Conservation (phyloP, 345 rosid genomes). For the Aurinia saxatilis region DNA sequence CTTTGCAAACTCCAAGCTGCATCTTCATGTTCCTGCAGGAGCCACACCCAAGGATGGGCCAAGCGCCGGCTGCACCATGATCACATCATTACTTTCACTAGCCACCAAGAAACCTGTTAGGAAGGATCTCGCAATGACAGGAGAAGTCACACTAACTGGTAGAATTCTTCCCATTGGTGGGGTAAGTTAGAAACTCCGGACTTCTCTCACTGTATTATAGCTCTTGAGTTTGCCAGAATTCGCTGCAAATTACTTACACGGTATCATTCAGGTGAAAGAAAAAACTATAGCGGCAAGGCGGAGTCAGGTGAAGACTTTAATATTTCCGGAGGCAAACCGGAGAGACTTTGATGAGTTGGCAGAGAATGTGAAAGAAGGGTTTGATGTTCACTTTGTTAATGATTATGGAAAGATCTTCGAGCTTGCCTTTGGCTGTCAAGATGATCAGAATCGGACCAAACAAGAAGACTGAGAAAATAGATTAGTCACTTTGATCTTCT, state of each 20-base stretch:
- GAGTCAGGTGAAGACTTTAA: conserved; percentile 71
- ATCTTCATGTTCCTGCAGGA: conserved; percentile 98
- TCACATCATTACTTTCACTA: conserved; percentile 90
- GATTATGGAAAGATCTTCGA: conserved; percentile 57
- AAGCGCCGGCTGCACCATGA: conserved; percentile 99
- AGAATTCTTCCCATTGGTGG: conserved; percentile 98
- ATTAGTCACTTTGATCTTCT: background rate
- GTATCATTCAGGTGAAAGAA: conserved; percentile 71
- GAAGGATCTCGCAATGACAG: conserved; percentile 95
- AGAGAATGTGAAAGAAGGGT: conserved; percentile 79
- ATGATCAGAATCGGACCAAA: background rate
- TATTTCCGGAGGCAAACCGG: conserved; percentile 89
- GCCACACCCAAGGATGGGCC: conserved; percentile 99
- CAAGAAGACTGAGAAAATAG: conserved; percentile 5
- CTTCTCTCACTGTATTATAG: background rate
- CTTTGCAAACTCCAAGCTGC: conserved; percentile 81
- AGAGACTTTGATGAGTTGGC: conserved; percentile 94
- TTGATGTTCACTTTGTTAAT: conserved; percentile 88
- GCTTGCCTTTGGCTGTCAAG: conserved; percentile 51
- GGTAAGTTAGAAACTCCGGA: conserved; percentile 43
- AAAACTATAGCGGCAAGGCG: conserved; percentile 91
- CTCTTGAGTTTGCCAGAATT: background rate
- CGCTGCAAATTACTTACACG: conserved; percentile 6
- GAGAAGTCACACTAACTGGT: conserved; percentile 88
- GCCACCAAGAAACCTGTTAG: conserved; percentile 66